Evolutionary conservation across 495 filamentous ascomycete genomes (phyloP), one percentile per base, ranked within the genome.

Genomic region (Cercophora sp.): DNA sequence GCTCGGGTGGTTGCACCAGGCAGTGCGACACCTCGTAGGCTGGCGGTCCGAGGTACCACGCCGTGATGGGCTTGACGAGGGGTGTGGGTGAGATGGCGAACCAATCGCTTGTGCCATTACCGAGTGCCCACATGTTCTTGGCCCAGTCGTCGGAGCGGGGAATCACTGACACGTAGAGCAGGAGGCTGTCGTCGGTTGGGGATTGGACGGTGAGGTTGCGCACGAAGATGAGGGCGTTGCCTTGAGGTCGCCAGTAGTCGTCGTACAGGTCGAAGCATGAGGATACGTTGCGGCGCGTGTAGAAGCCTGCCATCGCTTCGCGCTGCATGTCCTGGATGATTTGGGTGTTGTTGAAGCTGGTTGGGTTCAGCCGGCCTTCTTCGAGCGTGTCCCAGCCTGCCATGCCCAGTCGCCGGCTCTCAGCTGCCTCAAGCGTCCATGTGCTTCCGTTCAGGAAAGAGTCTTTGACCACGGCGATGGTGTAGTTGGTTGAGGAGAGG

Each of bases 401-500:
- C 22, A 32, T 44, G 13, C 42, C 52, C 8, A 8, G 8, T 0
- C 52, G 52, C 8, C 44, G 45, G n/a, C 16, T 16, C 26, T 48
- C 52, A 4, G 42, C 52, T 19, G 43, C 23, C 2, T 8, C 5
- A 10, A 54, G 35, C 36, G 46, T 50, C 59, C 58, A 60, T 8
- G 42, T 29, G 4, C 37, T 35, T 22, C 50, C 51, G 8, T 40
- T 31, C 18, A 66, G 43, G 44, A 74, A 69, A 0, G 58, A 56
- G 32, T 64, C 46, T 13, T 57, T 61, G 16, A 68, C 68, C 5
- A 68, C 48, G 8, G 69, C 52, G 5, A 68, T 54, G 2, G 63
- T 60, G 42, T 71, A 74, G 25, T 70, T 55, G 40, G 67, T 64
- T 8, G 67, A 68, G 1, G 63, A 65, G 5, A 74, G 60, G 2